These are phyloP conservation scores for Pogostemon cablin DNA, from an alignment of 257 asterid species.

Conservation along the genomic window DNA sequence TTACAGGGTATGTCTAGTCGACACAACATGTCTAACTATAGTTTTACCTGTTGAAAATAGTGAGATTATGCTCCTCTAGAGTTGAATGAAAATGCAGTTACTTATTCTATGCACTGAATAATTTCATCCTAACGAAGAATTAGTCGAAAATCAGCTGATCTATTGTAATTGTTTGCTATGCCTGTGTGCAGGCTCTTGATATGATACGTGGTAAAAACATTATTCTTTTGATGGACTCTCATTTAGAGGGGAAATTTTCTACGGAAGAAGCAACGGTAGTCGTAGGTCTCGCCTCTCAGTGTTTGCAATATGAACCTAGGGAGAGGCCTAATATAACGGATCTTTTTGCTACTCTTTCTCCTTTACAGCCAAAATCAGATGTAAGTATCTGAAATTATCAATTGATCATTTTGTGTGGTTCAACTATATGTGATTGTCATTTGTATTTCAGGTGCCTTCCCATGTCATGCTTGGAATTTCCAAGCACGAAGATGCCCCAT, in stretches of 20 bases:
- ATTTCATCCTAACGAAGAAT: background rate
- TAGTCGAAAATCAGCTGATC: background rate
- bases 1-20: slow-evolving; percentile 9
- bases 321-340: slow-evolving; percentile 81
- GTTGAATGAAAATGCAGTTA: too few species aligned
- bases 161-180: background rate
- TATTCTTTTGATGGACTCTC: slow-evolving; percentile 85
- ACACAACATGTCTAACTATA: background rate
- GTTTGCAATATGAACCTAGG: slow-evolving; percentile 86
- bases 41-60: too few species aligned
- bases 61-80: too few species aligned
- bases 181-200: slow-evolving; percentile 72
- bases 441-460: slow-evolving; percentile 49
- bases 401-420: background rate
- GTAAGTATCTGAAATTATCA: slow-evolving; percentile 43
- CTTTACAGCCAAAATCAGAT: slow-evolving; percentile 75
- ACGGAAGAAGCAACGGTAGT: slow-evolving; percentile 84
- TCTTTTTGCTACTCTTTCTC: slow-evolving; percentile 69
- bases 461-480: slow-evolving; percentile 56
- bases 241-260: slow-evolving; percentile 86
- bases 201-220: slow-evolving; percentile 89
- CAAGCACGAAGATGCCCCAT: slow-evolving; percentile 51
- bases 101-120: too few species aligned
- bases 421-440: background rate
- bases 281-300: slow-evolving; percentile 81